Percentiles rank a stretch among this genome's conserved stretches.
Conservation (phyloP, 1,139 yeast genomes). For the Hansenula sp. region DNA sequence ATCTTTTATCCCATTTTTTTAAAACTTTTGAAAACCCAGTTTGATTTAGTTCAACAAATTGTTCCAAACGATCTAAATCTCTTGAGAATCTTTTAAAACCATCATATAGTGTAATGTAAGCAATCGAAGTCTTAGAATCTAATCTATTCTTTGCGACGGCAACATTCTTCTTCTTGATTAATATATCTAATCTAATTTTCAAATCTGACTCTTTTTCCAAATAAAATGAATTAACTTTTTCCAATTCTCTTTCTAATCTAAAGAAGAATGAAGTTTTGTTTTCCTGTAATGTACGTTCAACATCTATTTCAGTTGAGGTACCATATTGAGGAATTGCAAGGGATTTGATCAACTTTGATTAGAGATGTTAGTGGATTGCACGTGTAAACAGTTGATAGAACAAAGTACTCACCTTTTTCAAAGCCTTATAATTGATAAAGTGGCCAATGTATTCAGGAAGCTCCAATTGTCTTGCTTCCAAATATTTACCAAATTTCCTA, state of each 20-base stretch:
- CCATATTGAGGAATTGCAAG: slow-evolving; percentile 39
- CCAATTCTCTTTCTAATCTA: slow-evolving; percentile 87
- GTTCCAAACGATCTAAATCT: slow-evolving; percentile 83
- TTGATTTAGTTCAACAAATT: slow-evolving; percentile 89
- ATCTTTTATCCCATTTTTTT: slow-evolving; percentile 96
- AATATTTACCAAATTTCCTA: slow-evolving; percentile 89
- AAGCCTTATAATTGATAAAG: slow-evolving; percentile 90
- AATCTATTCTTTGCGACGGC: slow-evolving; percentile 43
- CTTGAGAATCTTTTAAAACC: slow-evolving; percentile 87
- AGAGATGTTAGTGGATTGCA: too few relatives aligned
- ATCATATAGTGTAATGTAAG: slow-evolving; percentile 69
- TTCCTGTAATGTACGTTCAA: slow-evolving; percentile 63
- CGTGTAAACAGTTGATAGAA: too few relatives aligned
- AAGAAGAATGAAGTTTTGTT: slow-evolving; percentile 93
- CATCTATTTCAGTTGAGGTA: slow-evolving; percentile 20
- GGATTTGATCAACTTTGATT: slow-evolving; percentile 53
- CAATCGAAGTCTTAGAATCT: slow-evolving; percentile 48
- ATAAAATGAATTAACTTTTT: slow-evolving; percentile 87
- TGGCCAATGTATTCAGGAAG: slow-evolving; percentile 92
- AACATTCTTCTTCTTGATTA: slow-evolving; percentile 68
- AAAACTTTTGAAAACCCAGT: slow-evolving; percentile 94
- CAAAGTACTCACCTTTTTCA: slow-evolving; percentile 47
- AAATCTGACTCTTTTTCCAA: slow-evolving; percentile 86
- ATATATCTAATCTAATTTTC: slow-evolving; percentile 70
- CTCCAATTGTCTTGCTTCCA: slow-evolving; percentile 91